Evolutionary conservation across 352 stramenopile species (phyloP).

Genomic region (Aphanomyces invadans): DNA sequence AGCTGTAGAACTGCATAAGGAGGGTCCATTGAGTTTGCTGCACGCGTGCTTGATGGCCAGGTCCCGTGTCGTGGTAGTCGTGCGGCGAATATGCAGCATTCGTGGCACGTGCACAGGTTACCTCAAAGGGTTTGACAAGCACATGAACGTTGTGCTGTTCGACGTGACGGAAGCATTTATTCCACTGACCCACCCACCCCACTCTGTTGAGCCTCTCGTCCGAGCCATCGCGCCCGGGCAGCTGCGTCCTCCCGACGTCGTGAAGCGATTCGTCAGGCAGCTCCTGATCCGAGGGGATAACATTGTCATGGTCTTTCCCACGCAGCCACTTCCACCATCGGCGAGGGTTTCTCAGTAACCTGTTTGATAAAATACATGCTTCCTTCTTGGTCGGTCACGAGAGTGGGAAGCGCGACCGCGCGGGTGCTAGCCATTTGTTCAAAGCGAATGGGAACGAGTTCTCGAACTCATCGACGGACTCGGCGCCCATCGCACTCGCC

Average conservation of each 20-base stretch:
- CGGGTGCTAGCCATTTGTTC: no score
- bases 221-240: no score
- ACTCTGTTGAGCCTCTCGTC: no score
- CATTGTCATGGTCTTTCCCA: slow-evolving; percentile 68
- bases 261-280: slow-evolving; percentile 45
- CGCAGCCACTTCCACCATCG: neutral
- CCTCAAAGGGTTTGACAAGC: slow-evolving; percentile 92
- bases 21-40: slow-evolving; percentile 82
- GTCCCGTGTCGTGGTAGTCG: slow-evolving; percentile 71
- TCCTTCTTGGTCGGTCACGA: no score
- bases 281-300: slow-evolving; percentile 91
- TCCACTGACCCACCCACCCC: neutral
- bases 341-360: no score
- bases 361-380: no score
- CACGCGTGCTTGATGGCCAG: slow-evolving; percentile 66
- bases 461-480: no score
- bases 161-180: slow-evolving; percentile 81
- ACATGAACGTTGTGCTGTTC: slow-evolving; percentile 90
- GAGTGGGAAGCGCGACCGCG: no score
- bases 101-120: slow-evolving; percentile 85
- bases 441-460: no score
- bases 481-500: no score
- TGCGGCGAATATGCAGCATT: slow-evolving; percentile 88
- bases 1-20: slow-evolving; percentile 52
- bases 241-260: neutral